Conservation (phyloP, 129 eudicot genomes). For the Flaveria linearis region DNA sequence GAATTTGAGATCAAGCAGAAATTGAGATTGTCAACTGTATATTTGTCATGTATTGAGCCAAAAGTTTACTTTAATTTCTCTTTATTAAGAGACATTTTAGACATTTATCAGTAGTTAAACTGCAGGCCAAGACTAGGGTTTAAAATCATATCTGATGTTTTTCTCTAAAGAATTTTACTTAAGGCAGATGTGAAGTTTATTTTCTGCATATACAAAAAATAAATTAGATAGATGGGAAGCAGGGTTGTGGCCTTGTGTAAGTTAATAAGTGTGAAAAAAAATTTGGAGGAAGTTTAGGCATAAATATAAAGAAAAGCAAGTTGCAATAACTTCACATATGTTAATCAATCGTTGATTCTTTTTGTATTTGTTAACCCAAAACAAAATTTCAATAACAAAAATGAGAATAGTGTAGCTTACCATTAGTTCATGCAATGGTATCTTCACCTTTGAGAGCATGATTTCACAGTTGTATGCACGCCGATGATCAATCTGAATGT, state of each 20-base stretch:
- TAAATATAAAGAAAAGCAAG: not conserved
- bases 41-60: not conserved
- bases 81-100: no score
- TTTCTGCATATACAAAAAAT: not conserved
- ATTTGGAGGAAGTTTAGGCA: not conserved
- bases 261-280: not conserved
- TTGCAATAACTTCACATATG: not conserved
- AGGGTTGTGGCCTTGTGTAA: not conserved
- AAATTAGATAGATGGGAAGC: not conserved
- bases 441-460: slow-evolving; percentile 92
- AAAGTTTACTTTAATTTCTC: no score
- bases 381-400: not conserved
- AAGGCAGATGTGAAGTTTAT: not conserved
- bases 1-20: slow-evolving; percentile 17
- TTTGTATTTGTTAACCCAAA: not conserved
- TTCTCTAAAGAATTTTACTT: not conserved
- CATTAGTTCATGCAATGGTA: slow-evolving; percentile 88
- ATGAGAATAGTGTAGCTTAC: slow-evolving; percentile 47
- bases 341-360: not conserved
- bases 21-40: slow-evolving; percentile 18
- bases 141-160: not conserved
- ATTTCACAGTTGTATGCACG: slow-evolving; percentile 98
- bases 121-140: not conserved
- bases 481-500: slow-evolving; percentile 77
- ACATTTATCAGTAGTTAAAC: not conserved